Conservation (phyloP, 1,284 basidiomycete genomes). For the Ganoderma leucocontextum region DNA sequence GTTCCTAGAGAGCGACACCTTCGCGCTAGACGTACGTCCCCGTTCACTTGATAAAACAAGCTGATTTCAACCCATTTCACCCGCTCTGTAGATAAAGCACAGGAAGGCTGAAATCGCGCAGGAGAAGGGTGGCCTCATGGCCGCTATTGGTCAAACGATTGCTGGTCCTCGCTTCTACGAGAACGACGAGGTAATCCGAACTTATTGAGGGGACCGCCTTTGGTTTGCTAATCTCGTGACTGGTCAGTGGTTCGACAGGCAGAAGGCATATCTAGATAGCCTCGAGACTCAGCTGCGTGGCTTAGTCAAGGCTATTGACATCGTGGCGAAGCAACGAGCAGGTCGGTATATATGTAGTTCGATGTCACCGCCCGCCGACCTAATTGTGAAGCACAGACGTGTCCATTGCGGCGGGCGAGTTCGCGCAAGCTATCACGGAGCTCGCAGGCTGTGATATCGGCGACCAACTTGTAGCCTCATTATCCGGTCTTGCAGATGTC, state of each 20-base stretch:
- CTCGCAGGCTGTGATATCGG: conserved; percentile 82
- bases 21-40: conserved; percentile 77
- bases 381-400: conserved; percentile 60
- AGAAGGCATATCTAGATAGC: conserved; percentile 87
- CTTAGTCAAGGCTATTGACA: conserved; percentile 86
- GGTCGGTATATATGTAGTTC: conserved; percentile 50
- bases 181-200: conserved; percentile 79
- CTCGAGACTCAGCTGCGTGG: conserved; percentile 90
- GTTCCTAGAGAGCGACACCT: conserved; percentile 90
- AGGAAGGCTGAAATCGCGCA: conserved; percentile 79
- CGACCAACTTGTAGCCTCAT: conserved; percentile 70
- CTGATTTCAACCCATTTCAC: not conserved
- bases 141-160: conserved; percentile 80
- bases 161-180: conserved; percentile 90
- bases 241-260: conserved; percentile 89
- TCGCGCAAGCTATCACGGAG: conserved; percentile 71
- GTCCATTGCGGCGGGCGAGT: conserved; percentile 72
- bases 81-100: conserved; percentile 78
- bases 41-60: not conserved
- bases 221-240: conserved; percentile 3
- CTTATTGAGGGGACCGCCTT: not conserved
- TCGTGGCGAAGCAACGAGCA: conserved; percentile 81
- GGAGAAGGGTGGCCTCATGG: conserved; percentile 81
- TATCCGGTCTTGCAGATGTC: conserved; percentile 77
- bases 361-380: not conserved